Evolutionary conservation across 805 yeast genomes (phyloP).

Genomic region (Wickerhamiella spandovensis): DNA sequence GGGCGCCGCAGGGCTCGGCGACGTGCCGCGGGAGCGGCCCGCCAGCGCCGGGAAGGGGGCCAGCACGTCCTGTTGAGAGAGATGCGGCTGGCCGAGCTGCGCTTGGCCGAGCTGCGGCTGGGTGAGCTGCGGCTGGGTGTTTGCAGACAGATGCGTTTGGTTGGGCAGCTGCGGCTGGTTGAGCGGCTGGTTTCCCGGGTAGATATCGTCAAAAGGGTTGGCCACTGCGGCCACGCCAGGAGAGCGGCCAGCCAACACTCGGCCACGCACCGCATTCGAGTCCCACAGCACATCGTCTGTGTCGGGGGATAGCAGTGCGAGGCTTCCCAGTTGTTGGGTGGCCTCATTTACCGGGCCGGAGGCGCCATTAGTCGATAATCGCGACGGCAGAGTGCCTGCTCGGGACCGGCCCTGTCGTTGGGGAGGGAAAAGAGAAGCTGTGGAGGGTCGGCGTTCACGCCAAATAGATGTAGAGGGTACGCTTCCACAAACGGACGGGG

Average conservation of each 20-base stretch:
- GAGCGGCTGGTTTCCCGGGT: constrained; percentile 1
- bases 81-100: constrained; percentile 21
- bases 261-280: constrained; percentile 3
- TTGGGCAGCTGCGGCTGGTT: no score
- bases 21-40: constrained; percentile 11
- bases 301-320: constrained; percentile 24
- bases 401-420: constrained; percentile 35
- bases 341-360: constrained; percentile 4
- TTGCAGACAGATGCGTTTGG: no score
- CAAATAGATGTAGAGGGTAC: constrained; percentile 2
- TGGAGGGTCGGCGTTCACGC: constrained; percentile 10
- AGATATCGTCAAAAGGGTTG: constrained; percentile 1
- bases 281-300: constrained; percentile 10
- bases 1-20: constrained; percentile 15
- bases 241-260: constrained; percentile 5
- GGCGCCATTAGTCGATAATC: constrained; percentile 24
- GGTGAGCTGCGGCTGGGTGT: constrained; percentile 6
- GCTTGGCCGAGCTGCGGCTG: constrained; percentile 21
- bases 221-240: background rate
- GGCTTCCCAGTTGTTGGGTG: constrained; percentile 21
- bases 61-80: background rate
- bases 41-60: background rate
- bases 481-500: background rate
- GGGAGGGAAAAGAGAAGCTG: constrained; percentile 4
- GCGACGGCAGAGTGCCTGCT: constrained; percentile 69